These are phyloP conservation scores for Aspergillus caelatus DNA, from an alignment of 2,329 filamentous ascomycete species.

Conservation along the genomic window DNA sequence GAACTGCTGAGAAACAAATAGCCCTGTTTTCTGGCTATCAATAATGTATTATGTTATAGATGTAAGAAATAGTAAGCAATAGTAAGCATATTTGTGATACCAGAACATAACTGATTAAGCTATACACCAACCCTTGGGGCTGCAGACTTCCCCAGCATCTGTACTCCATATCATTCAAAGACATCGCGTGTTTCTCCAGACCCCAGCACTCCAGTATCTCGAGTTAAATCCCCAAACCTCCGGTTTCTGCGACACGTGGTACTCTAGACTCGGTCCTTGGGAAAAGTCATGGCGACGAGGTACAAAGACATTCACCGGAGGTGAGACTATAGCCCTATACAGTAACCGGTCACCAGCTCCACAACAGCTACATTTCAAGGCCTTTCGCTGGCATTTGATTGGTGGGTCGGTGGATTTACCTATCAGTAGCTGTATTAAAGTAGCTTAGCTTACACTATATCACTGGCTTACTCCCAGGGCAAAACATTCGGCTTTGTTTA, in stretches of 20 bases:
- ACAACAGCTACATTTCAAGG: not conserved
- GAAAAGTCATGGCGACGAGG: not conserved
- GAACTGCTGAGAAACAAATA: not conserved
- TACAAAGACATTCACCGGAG: not conserved
- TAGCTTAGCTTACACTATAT: not conserved
- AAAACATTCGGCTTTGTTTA: not conserved
- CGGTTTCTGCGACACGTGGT: not conserved
- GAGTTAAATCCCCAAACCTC: not conserved
- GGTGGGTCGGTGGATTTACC: not conserved
- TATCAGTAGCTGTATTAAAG: not conserved
- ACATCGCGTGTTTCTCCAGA: constrained; percentile 1
- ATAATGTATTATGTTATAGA: not conserved
- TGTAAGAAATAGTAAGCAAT: not conserved
- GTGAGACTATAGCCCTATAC: not conserved
- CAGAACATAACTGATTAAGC: not conserved
- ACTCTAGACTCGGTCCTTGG: not conserved
- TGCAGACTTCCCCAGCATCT: not conserved
- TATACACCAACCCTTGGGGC: not conserved
- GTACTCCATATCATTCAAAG: not conserved
- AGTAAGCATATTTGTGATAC: not conserved
- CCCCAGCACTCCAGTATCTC: constrained; percentile 2
- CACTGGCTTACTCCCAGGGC: not conserved
- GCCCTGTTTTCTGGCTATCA: not conserved
- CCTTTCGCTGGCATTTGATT: not conserved
- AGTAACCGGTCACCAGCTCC: constrained; percentile 2